Evolutionary conservation across 345 rosid species (phyloP).

Genomic region (Reutealis trisperma): DNA sequence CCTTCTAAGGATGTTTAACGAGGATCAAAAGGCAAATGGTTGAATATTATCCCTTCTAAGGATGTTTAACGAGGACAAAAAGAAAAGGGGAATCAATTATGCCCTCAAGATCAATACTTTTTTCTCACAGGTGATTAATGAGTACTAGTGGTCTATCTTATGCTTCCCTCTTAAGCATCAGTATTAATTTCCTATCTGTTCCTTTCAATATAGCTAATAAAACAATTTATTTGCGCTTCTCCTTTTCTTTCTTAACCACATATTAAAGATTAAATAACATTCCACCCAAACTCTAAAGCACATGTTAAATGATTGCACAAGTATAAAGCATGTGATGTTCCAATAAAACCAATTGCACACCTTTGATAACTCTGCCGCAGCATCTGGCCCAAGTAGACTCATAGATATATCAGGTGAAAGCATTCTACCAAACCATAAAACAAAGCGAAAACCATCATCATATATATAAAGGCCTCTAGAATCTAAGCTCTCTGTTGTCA

Average conservation of each 20-base stretch:
- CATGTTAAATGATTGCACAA: too few species aligned
- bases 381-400: slow-evolving; percentile 83
- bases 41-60: not conserved
- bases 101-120: not conserved
- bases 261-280: not conserved
- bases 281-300: not conserved
- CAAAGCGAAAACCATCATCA: slow-evolving; percentile 85
- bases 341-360: slow-evolving; percentile 36
- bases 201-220: not conserved
- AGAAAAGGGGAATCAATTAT: not conserved
- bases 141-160: not conserved
- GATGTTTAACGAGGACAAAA: not conserved
- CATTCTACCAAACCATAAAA: slow-evolving; percentile 94
- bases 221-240: not conserved
- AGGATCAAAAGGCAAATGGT: not conserved
- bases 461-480: slow-evolving; percentile 88
- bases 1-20: not conserved
- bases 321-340: not conserved
- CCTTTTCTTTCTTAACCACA: not conserved
- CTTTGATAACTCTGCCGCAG: slow-evolving; percentile 86
- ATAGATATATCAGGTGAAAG: slow-evolving; percentile 81
- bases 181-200: not conserved
- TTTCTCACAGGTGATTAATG: not conserved
- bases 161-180: not conserved
- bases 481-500: slow-evolving; percentile 85